Evolutionary conservation across 2,329 filamentous ascomycete genomes (phyloP), one percentile per base, ranked within the genome.

Genomic region (Stachybotrys chartarum): DNA sequence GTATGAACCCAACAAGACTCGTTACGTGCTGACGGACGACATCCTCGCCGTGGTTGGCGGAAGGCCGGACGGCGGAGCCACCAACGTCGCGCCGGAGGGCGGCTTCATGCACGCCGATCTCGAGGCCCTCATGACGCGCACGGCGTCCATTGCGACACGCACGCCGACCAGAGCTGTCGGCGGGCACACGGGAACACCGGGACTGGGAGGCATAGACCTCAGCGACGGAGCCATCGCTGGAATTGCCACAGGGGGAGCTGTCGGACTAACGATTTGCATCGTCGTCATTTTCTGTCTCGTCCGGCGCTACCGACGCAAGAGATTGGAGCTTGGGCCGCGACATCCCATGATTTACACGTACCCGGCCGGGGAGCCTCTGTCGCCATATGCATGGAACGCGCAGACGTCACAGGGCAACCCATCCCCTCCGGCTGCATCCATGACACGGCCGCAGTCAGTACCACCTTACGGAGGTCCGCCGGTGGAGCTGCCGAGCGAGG

Each of bases 81-180:
- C 81, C 14, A 71, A 75, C 46, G 78, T 68, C 2, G 68, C 71
- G 1, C 83, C 83, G 1, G 60, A 68, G 1, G 56, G 63, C 24
- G 79, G 76, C 6, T 86, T 81, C 68, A 70, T 72, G 52, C 72
- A 76, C 55, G 62, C 66, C 11, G 82, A 85, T 61, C 69, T 86
- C 2, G 64, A 66, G 1, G 74, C 79, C 2, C 78, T 84, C 56
- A 80, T 85, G 66, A 74, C 74, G 1, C 73, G 81, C 30, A 73
- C 72, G 16, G 78, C 80, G 14, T 67, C 70, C 3, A 70, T 77
- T 3, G 63, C 74, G 2, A 65, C 68, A 10, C 75, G 83, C 32
- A 73, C 75, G 7, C 75, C 83, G 0, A 85, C 81, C 3, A 75
- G 82, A 18, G 59, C 66, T 7, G 61, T 78, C 35, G 56, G 54